Percentiles rank a stretch among this genome's conserved stretches.
Conservation (phyloP, 2,329 filamentous ascomycete species). For the Colletotrichum godetiae region DNA sequence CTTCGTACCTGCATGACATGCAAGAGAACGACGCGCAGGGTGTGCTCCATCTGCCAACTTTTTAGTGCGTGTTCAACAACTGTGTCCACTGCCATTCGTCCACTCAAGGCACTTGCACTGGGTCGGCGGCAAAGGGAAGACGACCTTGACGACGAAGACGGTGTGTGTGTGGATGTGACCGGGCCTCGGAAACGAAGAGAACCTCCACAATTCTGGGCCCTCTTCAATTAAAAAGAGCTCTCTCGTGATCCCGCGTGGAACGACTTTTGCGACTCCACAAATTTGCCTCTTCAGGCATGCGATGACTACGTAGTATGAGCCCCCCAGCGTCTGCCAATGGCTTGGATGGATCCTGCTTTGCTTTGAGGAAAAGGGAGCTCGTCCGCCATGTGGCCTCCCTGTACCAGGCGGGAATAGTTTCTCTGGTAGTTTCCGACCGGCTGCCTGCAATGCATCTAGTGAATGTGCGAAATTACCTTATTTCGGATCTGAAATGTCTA, state of each 20-base stretch:
- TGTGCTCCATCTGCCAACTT: conserved; percentile 15
- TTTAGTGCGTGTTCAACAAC: neutral
- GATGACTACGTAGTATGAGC: conserved; percentile 10
- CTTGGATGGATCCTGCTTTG: conserved; percentile 16
- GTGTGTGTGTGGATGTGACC: neutral
- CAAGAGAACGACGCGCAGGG: conserved; percentile 6
- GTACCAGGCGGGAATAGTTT: conserved; percentile 24
- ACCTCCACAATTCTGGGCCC: conserved; percentile 22
- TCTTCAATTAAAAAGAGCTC: conserved; percentile 20
- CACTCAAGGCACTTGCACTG: neutral
- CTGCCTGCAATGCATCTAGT: conserved; percentile 23
- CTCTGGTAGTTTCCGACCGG: conserved; percentile 14
- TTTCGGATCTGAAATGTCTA: conserved; percentile 23
- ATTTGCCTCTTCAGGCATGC: conserved; percentile 31
- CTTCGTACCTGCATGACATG: conserved; percentile 19
- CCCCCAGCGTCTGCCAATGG: conserved; percentile 13
- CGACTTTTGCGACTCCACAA: conserved; percentile 30
- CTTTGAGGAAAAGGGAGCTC: conserved; percentile 25
- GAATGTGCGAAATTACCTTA: conserved; percentile 31
- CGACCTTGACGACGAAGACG: conserved; percentile 12
- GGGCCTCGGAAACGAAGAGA: conserved; percentile 26
- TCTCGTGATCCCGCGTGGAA: conserved; percentile 34
- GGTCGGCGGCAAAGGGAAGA: conserved; percentile 9
- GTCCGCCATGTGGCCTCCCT: conserved; percentile 34
- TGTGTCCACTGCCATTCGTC: conserved; percentile 13